Conservation (phyloP, 2,329 filamentous ascomycete species). For the Talaromyces funiculosus region DNA sequence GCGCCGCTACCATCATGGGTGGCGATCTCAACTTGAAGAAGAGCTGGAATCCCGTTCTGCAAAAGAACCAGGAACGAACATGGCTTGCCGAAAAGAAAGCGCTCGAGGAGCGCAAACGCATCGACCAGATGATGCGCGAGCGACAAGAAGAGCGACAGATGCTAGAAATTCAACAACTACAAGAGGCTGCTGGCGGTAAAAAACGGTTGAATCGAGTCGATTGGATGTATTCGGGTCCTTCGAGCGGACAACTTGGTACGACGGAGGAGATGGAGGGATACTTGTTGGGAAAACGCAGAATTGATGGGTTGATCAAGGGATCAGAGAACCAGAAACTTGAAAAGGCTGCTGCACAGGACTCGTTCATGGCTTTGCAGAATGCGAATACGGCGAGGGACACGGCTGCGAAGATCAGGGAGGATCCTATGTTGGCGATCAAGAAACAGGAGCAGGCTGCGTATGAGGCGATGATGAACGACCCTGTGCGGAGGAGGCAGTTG, state of each 20-base stretch:
- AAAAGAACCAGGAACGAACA: slow-evolving; percentile 84
- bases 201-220: slow-evolving; percentile 80
- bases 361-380: slow-evolving; percentile 54
- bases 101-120: slow-evolving; percentile 88
- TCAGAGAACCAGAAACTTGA: slow-evolving; percentile 74
- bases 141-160: slow-evolving; percentile 88
- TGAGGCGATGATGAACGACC: slow-evolving; percentile 49
- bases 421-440: slow-evolving; percentile 90
- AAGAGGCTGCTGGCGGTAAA: slow-evolving; percentile 79
- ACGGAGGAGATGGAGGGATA: slow-evolving; percentile 91
- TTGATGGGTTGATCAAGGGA: slow-evolving; percentile 80
- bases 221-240: slow-evolving; percentile 96
- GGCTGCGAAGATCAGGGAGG: slow-evolving; percentile 78
- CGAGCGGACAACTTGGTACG: slow-evolving; percentile 62
- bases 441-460: slow-evolving; percentile 80
- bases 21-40: slow-evolving; percentile 71
- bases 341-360: slow-evolving; percentile 64
- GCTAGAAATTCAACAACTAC: slow-evolving; percentile 82
- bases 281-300: slow-evolving; percentile 82
- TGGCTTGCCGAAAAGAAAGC: slow-evolving; percentile 91
- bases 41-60: slow-evolving; percentile 84
- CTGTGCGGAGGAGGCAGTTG: slow-evolving; percentile 48
- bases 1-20: slow-evolving; percentile 59
- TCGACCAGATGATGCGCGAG: slow-evolving; percentile 85
- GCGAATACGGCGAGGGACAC: slow-evolving; percentile 74